Conservation (phyloP, 805 yeast species). For the Saccharomycopsis fibuligera region DNA sequence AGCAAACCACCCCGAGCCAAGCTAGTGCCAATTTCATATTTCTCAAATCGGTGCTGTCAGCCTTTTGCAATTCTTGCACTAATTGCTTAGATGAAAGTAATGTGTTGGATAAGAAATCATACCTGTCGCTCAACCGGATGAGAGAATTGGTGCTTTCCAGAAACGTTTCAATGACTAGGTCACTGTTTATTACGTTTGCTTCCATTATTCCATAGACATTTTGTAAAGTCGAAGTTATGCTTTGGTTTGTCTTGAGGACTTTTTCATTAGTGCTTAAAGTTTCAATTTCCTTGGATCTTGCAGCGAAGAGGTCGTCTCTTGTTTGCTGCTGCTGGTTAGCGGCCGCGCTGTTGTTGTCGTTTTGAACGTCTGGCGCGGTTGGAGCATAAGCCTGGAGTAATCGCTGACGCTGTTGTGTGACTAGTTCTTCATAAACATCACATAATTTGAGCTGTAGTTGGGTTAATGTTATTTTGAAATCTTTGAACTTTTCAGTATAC, state of each 20-base stretch:
- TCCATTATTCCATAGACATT: slow-evolving; percentile 18
- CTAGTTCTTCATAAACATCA: neutral
- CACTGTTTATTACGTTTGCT: slow-evolving; percentile 18
- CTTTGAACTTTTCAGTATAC: slow-evolving; percentile 6
- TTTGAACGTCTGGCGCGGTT: neutral
- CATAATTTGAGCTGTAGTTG: slow-evolving; percentile 7
- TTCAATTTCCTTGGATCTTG: slow-evolving; percentile 4
- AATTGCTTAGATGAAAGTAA: slow-evolving; percentile 12
- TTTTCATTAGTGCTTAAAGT: slow-evolving; percentile 16
- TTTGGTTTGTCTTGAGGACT: slow-evolving; percentile 18
- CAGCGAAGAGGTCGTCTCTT: neutral
- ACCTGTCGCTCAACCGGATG: slow-evolving; percentile 12
- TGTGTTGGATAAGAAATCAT: slow-evolving; percentile 10
- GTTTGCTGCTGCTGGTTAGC: neutral
- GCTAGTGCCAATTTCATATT: slow-evolving; percentile 19
- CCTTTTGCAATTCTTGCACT: slow-evolving; percentile 17
- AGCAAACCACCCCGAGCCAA: slow-evolving; percentile 15
- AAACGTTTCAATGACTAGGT: slow-evolving; percentile 16
- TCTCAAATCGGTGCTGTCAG: slow-evolving; percentile 16
- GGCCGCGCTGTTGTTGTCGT: neutral
- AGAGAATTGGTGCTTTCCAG: slow-evolving; percentile 16
- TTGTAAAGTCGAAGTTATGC: slow-evolving; percentile 14
- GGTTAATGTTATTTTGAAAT: slow-evolving; percentile 3
- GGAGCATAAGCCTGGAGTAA: neutral
- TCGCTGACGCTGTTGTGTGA: neutral